These are phyloP conservation scores for Rhytidhysteron rufulum DNA, from an alignment of 2,329 filamentous ascomycete species.

Conservation along the genomic window DNA sequence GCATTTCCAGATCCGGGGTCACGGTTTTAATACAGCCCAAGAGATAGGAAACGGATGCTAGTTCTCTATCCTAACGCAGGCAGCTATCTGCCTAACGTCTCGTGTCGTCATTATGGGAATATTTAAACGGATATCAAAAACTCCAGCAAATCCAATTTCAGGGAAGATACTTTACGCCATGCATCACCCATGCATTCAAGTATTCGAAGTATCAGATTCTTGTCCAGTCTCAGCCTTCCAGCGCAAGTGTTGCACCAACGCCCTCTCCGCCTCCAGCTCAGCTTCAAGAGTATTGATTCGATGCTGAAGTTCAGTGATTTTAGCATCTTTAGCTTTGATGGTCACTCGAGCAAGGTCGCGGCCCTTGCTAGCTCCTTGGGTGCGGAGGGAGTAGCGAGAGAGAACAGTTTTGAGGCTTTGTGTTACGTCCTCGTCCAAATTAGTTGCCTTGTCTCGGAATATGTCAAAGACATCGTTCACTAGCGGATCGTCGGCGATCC, in stretches of 20 bases:
- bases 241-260: slow-evolving; percentile 28
- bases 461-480: slow-evolving; percentile 47
- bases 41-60: too few species aligned
- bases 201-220: not conserved
- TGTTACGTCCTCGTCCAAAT: slow-evolving; percentile 16
- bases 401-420: slow-evolving; percentile 18
- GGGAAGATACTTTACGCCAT: too few species aligned
- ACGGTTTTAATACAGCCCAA: too few species aligned
- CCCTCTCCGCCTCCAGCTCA: slow-evolving; percentile 52
- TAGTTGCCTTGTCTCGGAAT: slow-evolving; percentile 44
- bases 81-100: too few species aligned
- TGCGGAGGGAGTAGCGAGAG: slow-evolving; percentile 51
- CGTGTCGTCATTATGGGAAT: too few species aligned
- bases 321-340: slow-evolving; percentile 61
- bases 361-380: slow-evolving; percentile 60
- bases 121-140: too few species aligned
- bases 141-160: too few species aligned
- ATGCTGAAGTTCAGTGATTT: slow-evolving; percentile 63
- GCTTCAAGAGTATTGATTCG: slow-evolving; percentile 57
- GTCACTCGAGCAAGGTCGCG: slow-evolving; percentile 63
- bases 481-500: slow-evolving; percentile 13
- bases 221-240: slow-evolving; percentile 15
- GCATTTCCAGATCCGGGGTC: too few species aligned
- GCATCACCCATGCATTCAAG: too few species aligned
- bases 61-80: too few species aligned